Conservation (phyloP, 305 asterid species). For the Fraxinus baroniana region DNA sequence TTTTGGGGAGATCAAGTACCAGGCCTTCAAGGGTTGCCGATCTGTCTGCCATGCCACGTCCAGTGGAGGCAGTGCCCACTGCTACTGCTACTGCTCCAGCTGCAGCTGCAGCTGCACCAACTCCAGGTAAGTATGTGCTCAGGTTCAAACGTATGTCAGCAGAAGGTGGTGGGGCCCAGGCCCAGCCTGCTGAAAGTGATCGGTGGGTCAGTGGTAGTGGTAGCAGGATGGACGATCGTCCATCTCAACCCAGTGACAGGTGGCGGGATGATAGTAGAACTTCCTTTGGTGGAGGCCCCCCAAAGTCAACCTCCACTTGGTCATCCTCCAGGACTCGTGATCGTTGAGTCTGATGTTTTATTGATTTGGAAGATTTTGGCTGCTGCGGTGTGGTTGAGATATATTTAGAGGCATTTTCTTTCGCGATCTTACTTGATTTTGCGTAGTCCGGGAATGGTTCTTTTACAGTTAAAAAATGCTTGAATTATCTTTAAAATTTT, state of each 20-base stretch:
- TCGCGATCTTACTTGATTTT: neutral
- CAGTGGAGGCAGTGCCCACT: slow-evolving; percentile 36
- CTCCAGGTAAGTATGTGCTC: slow-evolving; percentile 68
- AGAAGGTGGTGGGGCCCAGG: slow-evolving; percentile 40
- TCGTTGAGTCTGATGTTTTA: neutral
- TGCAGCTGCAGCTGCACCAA: slow-evolving; percentile 33
- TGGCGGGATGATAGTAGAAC: slow-evolving; percentile 53
- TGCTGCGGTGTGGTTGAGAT: neutral
- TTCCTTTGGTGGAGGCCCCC: slow-evolving; percentile 21
- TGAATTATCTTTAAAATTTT: neutral
- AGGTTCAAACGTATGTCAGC: slow-evolving; percentile 34
- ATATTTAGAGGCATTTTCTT: neutral
- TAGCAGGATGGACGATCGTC: slow-evolving; percentile 38
- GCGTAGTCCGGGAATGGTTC: neutral
- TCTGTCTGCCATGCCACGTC: slow-evolving; percentile 33
- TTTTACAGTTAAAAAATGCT: neutral
- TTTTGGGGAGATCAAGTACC: slow-evolving; percentile 42
- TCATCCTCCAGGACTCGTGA: slow-evolving; percentile 24
- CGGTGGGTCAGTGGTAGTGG: slow-evolving; percentile 51
- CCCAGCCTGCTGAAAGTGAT: slow-evolving; percentile 52
- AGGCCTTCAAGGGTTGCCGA: slow-evolving; percentile 34
- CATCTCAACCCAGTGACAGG: slow-evolving; percentile 42
- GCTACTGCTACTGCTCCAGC: slow-evolving; percentile 29
- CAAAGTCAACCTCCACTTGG: slow-evolving; percentile 53
- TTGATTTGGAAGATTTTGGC: slow-evolving; percentile 1